phyloP scores from a whole-genome alignment of 352 stramenopile genomes.

The Phytophthora sansomeana region DNA sequence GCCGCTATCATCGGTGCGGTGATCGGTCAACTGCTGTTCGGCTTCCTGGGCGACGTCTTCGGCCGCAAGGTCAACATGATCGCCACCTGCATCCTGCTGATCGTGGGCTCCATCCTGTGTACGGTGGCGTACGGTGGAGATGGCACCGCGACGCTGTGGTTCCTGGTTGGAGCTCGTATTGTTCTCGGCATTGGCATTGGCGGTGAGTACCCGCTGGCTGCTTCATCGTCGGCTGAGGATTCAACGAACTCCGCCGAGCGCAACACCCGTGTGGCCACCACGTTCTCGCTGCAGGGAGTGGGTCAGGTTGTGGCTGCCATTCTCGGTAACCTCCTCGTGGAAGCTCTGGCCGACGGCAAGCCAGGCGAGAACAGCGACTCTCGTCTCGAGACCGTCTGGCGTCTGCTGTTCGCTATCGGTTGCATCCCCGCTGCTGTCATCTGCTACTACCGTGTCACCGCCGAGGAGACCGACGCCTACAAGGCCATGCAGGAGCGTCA shows the following conservation, averaged over 20 bases:
- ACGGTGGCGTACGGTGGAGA: conserved; percentile 41
- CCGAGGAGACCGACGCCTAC: conserved; percentile 60
- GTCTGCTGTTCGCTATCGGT: conserved; percentile 57
- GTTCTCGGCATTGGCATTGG: conserved; percentile 54
- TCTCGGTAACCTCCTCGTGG: conserved; percentile 62
- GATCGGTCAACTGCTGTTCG: too few species aligned
- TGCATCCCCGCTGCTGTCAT: conserved; percentile 54
- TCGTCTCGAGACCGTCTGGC: conserved; percentile 59
- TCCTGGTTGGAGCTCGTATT: conserved; percentile 47
- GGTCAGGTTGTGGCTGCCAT: conserved; percentile 57
- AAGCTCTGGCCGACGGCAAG: conserved; percentile 48
- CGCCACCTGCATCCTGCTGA: conserved; percentile 55
- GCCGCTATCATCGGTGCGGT: too few species aligned
- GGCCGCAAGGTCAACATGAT: conserved; percentile 72
- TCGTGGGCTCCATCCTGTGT: conserved; percentile 59
- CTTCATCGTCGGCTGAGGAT: conserved; percentile 66
- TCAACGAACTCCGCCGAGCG: conserved; percentile 47
- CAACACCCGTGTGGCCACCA: conserved; percentile 58
- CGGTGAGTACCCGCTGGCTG: too few species aligned
- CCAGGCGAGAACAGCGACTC: conserved; percentile 39
- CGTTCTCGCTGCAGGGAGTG: conserved; percentile 69
- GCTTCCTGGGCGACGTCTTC: conserved; percentile 60
- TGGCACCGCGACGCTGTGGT: conserved; percentile 43
- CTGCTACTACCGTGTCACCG: conserved; percentile 58
- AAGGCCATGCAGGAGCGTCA: conserved; percentile 25